Conservation (phyloP, 2,329 filamentous ascomycete species). For the Zymoseptoria passerinii region DNA sequence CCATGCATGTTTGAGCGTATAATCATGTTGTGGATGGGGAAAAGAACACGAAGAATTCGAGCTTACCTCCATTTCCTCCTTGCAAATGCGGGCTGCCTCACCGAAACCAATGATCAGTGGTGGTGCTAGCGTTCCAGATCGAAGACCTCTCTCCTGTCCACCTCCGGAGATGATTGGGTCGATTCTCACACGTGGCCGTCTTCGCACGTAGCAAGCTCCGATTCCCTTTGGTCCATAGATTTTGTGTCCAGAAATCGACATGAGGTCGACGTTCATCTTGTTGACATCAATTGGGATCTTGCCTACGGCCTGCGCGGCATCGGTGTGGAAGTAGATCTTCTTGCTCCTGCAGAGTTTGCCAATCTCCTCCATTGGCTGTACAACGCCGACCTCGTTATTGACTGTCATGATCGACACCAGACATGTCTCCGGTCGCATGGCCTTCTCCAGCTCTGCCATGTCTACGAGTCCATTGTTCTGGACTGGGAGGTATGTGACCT, state of each 20-base stretch:
- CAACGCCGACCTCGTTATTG: conserved; percentile 99
- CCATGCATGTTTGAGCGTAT: conserved; percentile 80
- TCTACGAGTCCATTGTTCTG: conserved; percentile 76
- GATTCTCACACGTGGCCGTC: conserved; percentile 83
- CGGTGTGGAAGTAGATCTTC: conserved; percentile 97
- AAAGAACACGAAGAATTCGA: conserved; percentile 16
- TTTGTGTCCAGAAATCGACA: conserved; percentile 98
- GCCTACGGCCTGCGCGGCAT: conserved; percentile 93
- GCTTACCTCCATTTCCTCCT: conserved; percentile 81
- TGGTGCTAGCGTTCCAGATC: conserved; percentile 88
- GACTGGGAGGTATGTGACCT: conserved; percentile 94
- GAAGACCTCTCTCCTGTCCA: conserved; percentile 88
- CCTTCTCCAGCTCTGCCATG: conserved; percentile 74
- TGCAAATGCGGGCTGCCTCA: conserved; percentile 86
- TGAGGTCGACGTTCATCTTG: conserved; percentile 93
- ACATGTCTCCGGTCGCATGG: conserved; percentile 82
- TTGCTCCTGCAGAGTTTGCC: conserved; percentile 82
- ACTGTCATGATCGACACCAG: conserved; percentile 97
- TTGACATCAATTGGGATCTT: conserved; percentile 97
- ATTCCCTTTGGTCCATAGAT: conserved; percentile 98
- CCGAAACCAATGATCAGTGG: conserved; percentile 86
- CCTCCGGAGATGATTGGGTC: conserved; percentile 95
- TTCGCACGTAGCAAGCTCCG: conserved; percentile 89
- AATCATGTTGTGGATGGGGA: conserved; percentile 51
- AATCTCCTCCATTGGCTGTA: conserved; percentile 90